Conservation (phyloP, 2,329 filamentous ascomycete genomes). For the Fusarium albidum region DNA sequence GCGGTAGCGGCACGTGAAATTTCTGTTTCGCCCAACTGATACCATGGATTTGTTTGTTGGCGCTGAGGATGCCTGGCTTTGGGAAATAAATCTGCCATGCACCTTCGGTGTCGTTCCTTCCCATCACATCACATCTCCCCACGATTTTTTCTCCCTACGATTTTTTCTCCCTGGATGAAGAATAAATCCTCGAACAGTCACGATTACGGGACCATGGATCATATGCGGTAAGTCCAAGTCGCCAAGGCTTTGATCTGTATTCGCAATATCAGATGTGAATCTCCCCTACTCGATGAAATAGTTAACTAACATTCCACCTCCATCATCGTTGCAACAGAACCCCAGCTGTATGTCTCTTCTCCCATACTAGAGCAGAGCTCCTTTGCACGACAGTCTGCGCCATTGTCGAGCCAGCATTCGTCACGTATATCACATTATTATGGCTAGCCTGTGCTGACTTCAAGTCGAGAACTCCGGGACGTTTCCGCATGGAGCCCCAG, state of each 20-base stretch:
- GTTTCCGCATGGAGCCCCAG: constrained; percentile 22
- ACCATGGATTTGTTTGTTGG: neutral
- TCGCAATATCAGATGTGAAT: neutral
- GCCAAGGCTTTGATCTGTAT: neutral
- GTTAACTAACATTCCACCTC: neutral
- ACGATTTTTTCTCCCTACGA: too few relatives aligned
- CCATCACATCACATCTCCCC: neutral
- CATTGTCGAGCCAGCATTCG: neutral
- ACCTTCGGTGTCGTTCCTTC: neutral
- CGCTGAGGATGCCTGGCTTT: neutral
- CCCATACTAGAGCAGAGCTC: neutral
- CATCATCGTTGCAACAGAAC: neutral
- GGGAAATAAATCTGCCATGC: neutral
- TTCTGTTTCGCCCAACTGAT: constrained; percentile 10
- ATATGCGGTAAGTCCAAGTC: constrained; percentile 17
- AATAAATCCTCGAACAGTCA: neutral
- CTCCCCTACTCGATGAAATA: neutral
- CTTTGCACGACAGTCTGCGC: neutral
- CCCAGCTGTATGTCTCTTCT: constrained; percentile 18
- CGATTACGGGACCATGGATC: constrained; percentile 15
- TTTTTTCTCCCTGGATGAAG: neutral
- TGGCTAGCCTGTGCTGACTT: constrained; percentile 2
- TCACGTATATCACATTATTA: neutral
- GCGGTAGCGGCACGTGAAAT: constrained; percentile 28
- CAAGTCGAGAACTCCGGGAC: constrained; percentile 8